Base-by-base conservation (phyloP, 2,329 filamentous ascomycete genomes). In the Cercospora zeina region DNA sequence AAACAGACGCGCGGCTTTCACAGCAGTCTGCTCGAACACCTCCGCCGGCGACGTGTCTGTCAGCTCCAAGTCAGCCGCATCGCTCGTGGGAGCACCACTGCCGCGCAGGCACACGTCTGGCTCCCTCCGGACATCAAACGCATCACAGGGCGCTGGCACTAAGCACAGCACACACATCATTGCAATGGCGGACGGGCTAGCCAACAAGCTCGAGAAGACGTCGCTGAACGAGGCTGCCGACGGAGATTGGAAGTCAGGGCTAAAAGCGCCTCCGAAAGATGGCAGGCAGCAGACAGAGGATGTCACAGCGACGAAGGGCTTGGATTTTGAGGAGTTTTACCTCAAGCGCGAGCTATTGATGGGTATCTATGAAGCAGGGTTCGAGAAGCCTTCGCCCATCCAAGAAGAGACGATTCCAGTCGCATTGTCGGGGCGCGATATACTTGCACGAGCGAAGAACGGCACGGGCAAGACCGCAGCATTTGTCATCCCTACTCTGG, bases 371-470 rank as follows among this genome's bases (percentile, higher is more conserved):
- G 95, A 99, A 81, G 95, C 95, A 70, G 95, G 95, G 67, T 99
- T 97, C 77, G 95, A 99, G 77, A 97, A 96, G 80, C 95, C 95
- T 14, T 99, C 95, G 61, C 95, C 95, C 10, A 99, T 99, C 72
- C 95, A 99, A 86, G 95, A 99, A 87, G 95, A 97, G 81, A 92
- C 95, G 59, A 97, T 99, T 73, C 95, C 95, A 53, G 93, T 99
- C 68, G 95, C 95, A 55, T 84, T 99, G 61, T 96, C 93, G 53
- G 95, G 95, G 61, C 87, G 93, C 79, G 95, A 99, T 75, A 93
- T 99, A 72, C 85, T 99, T 67, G 95, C 95, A 63, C 87, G 95
- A 78, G 95, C 95, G 69, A 99, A 99, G 83, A 99, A 99, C 77
- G 95, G 95, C 67, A 99, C 95, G 37, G 95, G 95, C 75, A 99